Evolutionary conservation across 495 filamentous ascomycete species (phyloP).

Genomic region (Aspergillus cavernicola): DNA sequence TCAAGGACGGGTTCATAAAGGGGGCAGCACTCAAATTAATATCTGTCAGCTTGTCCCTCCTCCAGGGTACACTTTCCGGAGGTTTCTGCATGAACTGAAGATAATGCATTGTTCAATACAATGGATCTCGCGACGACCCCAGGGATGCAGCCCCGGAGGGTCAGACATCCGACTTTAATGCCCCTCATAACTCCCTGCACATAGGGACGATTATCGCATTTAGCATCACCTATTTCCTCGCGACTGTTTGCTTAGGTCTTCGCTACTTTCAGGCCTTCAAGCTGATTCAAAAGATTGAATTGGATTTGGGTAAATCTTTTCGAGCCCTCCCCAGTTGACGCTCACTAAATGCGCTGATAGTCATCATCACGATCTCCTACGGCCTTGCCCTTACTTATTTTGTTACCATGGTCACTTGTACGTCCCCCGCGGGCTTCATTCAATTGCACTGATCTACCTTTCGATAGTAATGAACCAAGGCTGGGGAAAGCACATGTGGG

Average conservation of each 20-base stretch:
- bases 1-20: too few relatives aligned
- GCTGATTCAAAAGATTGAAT: slow-evolving; percentile 19
- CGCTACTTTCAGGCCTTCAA: slow-evolving; percentile 24
- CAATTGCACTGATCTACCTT: too few relatives aligned
- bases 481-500: slow-evolving; percentile 22
- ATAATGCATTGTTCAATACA: too few relatives aligned
- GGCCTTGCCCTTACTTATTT: slow-evolving; percentile 16
- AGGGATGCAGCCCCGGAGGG: slow-evolving; percentile 20
- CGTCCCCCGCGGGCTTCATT: too few relatives aligned
- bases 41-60: too few relatives aligned
- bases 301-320: slow-evolving; percentile 11
- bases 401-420: slow-evolving; percentile 15
- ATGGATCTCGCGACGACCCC: slow-evolving; percentile 14
- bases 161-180: slow-evolving; percentile 16
- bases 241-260: slow-evolving; percentile 13
- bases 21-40: too few relatives aligned
- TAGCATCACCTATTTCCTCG: slow-evolving; percentile 14
- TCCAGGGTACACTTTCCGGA: too few relatives aligned
- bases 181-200: slow-evolving; percentile 20
- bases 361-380: slow-evolving; percentile 20
- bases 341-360: background rate
- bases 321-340: too few relatives aligned
- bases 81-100: too few relatives aligned
- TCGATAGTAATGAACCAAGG: slow-evolving; percentile 18
- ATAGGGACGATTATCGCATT: slow-evolving; percentile 18